These are phyloP conservation scores for Penicillium taxi DNA, from an alignment of 495 filamentous ascomycete species.

Conservation along the genomic window DNA sequence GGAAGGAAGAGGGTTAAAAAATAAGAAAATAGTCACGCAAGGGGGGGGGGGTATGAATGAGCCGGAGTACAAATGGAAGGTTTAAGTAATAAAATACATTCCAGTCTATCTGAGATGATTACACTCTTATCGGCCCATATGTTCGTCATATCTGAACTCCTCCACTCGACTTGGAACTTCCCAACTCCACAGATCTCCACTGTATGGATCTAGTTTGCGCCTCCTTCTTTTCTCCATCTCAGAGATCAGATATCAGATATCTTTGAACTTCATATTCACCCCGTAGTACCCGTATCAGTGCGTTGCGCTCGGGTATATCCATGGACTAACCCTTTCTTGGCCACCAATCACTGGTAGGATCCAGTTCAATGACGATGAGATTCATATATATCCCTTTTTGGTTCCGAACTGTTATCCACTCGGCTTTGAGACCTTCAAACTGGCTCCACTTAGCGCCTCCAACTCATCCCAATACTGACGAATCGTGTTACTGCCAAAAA, in stretches of 20 bases:
- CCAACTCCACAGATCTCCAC: neutral
- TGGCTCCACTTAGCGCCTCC: neutral
- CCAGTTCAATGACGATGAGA: slow-evolving; percentile 19
- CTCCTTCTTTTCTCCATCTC: neutral
- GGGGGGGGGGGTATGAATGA: too few species aligned
- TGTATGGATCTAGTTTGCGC: neutral
- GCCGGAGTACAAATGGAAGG: too few species aligned
- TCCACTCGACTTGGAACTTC: neutral
- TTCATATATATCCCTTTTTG: slow-evolving; percentile 8
- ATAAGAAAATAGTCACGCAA: too few species aligned
- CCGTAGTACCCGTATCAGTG: too few species aligned
- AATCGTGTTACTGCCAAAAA: neutral
- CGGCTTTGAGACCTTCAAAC: slow-evolving; percentile 12
- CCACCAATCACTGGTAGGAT: slow-evolving; percentile 8
- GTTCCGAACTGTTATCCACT: slow-evolving; percentile 14
- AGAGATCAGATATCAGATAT: neutral
- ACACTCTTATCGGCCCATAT: slow-evolving; percentile 3
- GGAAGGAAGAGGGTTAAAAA: too few species aligned
- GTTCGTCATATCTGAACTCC: slow-evolving; percentile 2
- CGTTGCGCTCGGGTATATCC: neutral
- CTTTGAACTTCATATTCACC: neutral
- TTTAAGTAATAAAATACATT: too few species aligned
- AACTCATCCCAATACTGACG: neutral
- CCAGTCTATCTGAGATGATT: too few species aligned
- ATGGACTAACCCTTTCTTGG: neutral